A percentile compares a stretch with the other conserved stretches of the same genome.
Conservation (phyloP, 352 stramenopile genomes). For the Phytophthora agathidicida region DNA sequence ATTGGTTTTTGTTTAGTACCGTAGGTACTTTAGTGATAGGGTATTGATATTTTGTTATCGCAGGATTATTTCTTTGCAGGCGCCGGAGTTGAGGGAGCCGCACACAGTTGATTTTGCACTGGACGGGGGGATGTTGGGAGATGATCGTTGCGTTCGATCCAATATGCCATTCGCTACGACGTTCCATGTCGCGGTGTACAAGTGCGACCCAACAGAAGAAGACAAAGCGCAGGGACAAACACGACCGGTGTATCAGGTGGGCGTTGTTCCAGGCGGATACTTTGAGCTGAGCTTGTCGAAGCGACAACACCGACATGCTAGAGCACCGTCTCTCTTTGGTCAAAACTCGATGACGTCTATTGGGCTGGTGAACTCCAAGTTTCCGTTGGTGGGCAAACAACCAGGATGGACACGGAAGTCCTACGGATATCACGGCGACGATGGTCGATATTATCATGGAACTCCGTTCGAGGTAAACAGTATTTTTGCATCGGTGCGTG, state of each 20-base stretch:
- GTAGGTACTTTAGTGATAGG: not conserved
- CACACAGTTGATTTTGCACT: slow-evolving; percentile 60
- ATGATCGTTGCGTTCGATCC: slow-evolving; percentile 68
- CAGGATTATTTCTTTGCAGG: slow-evolving; percentile 46
- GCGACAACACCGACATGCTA: slow-evolving; percentile 28
- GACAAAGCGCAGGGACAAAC: slow-evolving; percentile 9
- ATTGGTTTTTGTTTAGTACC: not conserved
- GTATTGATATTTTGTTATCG: not conserved
- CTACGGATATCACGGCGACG: slow-evolving; percentile 82
- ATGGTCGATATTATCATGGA: slow-evolving; percentile 70
- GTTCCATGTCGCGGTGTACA: slow-evolving; percentile 67
- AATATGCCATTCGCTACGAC: slow-evolving; percentile 71
- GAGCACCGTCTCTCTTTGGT: slow-evolving; percentile 1
- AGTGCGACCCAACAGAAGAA: slow-evolving; percentile 25
- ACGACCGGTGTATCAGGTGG: slow-evolving; percentile 45
- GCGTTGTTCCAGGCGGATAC: slow-evolving; percentile 65
- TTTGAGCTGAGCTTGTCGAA: slow-evolving; percentile 73
- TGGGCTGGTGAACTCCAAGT: slow-evolving; percentile 55
- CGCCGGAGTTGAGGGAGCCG: slow-evolving; percentile 15
- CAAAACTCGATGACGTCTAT: slow-evolving; percentile 65
- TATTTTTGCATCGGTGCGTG: not conserved
- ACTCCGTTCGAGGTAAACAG: slow-evolving; percentile 43
- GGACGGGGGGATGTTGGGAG: slow-evolving; percentile 49
- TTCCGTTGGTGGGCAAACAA: slow-evolving; percentile 68
- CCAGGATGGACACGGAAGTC: slow-evolving; percentile 72